Evolutionary conservation across 768 basidiomycete genomes (phyloP), one percentile per base, ranked within the genome.

Genomic region (Candolleomyces efflorescens): DNA sequence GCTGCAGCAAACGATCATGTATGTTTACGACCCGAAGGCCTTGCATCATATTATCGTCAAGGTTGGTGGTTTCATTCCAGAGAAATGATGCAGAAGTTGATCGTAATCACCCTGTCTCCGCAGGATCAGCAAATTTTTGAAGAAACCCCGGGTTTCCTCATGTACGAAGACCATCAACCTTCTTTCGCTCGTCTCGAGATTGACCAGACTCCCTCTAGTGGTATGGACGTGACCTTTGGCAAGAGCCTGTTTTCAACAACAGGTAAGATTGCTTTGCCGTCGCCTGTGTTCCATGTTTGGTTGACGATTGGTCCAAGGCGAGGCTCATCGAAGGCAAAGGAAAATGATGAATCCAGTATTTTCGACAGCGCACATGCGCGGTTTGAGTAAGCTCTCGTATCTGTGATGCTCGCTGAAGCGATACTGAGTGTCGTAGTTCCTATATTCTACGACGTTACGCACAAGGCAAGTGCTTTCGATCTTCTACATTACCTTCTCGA

Each of bases 11-110:
- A 63, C 67, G 50, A 65, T 68, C 51, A 69, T 81, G n/a, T 75
- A 74, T 59, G 69, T 79, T 9, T 77, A 64, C 47, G 80, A 82
- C 59, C 76, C 78, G 0, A 70, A 69, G 45, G 80, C 79, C 3
- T 61, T 82, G 56, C 70, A 78, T 56, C 75, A 76, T 58, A 75
- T 82, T 37, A 32, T 77, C 12, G 68, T 80, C 53, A 80, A 79
- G 64, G 80, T 76, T 48, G 32, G 32, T 32, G 6, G 32, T 11
- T 32, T 32, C 32, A 2, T 32, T 32, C 7, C 32, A 32, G 6
- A 7, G 32, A 32, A 7, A 32, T 32, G 7, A 7, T 32, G 7
- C n/a, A n/a, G n/a, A 32, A 5, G 11, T 11, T 32, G 32, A 32
- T 32, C 32, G 5, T 2, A 11, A 5, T 32, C 32, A 32, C 32